Evolutionary conservation across 2,329 filamentous ascomycete genomes (phyloP).

Genomic region (Tympanopsis confertula): DNA sequence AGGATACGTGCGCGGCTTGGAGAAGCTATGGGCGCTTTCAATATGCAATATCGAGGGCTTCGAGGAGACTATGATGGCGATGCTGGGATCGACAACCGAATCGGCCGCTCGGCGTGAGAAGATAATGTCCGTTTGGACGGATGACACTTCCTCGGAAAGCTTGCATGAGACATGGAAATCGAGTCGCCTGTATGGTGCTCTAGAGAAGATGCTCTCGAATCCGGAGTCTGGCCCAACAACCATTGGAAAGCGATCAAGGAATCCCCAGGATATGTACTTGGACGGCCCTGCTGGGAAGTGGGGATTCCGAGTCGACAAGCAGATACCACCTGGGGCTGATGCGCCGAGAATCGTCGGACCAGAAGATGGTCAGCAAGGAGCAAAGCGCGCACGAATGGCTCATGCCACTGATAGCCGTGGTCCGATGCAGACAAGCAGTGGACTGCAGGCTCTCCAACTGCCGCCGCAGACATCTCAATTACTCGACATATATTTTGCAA

Average conservation of each 20-base stretch:
- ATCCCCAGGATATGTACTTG: too few relatives aligned
- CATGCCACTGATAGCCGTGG: not conserved
- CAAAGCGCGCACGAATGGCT: not conserved
- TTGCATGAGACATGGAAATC: conserved; percentile 29
- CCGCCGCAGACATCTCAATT: conserved; percentile 37
- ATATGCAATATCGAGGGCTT: conserved; percentile 28
- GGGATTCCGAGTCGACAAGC: not conserved
- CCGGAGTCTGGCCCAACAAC: conserved; percentile 4
- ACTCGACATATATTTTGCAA: conserved; percentile 43
- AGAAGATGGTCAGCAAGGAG: too few relatives aligned
- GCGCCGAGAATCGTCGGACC: not conserved
- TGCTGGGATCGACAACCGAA: conserved; percentile 21
- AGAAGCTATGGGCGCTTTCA: conserved; percentile 29
- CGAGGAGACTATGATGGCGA: conserved; percentile 23
- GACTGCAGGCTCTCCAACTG: conserved; percentile 16
- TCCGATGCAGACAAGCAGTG: conserved; percentile 1
- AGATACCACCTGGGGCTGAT: not conserved
- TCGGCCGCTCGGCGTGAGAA: conserved; percentile 15
- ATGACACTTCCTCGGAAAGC: conserved; percentile 24
- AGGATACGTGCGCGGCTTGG: conserved; percentile 29
- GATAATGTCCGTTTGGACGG: conserved; percentile 23
- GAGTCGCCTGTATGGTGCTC: conserved; percentile 19
- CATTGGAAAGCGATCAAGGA: not conserved
- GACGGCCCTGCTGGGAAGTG: not conserved
- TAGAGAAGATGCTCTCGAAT: conserved; percentile 25